These are phyloP conservation scores for Cymbopogon flexuosus DNA, from an alignment of 202 grass and related monocot genomes.

Conservation along the genomic window DNA sequence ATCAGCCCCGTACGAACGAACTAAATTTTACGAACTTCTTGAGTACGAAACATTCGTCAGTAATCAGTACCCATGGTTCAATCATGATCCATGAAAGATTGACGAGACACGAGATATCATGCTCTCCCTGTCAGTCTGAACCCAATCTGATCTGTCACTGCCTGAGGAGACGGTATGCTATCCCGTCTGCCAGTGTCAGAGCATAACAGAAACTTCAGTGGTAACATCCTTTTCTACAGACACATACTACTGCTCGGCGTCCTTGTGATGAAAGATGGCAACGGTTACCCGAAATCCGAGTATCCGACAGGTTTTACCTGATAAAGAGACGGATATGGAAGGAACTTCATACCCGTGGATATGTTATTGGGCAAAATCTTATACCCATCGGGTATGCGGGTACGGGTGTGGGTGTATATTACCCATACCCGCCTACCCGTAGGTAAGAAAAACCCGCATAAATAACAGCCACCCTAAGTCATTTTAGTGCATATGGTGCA, in stretches of 20 bases:
- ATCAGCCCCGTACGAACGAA: neutral
- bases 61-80: neutral
- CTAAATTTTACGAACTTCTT: neutral
- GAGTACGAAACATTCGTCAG: neutral
- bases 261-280: neutral
- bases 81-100: neutral
- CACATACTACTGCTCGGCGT: too few relatives aligned
- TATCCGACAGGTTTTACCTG: too few relatives aligned
- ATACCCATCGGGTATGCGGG: too few relatives aligned
- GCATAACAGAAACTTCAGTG: constrained; percentile 17
- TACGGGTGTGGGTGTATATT: too few relatives aligned
- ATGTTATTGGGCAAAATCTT: too few relatives aligned
- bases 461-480: too few relatives aligned
- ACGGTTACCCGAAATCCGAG: too few relatives aligned
- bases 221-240: neutral
- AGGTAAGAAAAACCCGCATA: too few relatives aligned
- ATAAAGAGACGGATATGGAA: too few relatives aligned
- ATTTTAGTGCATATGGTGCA: too few relatives aligned
- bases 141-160: neutral
- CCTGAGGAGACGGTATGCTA: neutral
- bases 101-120: neutral
- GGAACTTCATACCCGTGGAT: too few relatives aligned
- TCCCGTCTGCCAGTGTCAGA: neutral
- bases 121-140: neutral
- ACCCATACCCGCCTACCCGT: too few relatives aligned